A percentile compares a stretch with the other conserved stretches of the same genome.
Evolutionary conservation across 495 filamentous ascomycete species (phyloP).

Genomic region (Aeminium ludgeri): DNA sequence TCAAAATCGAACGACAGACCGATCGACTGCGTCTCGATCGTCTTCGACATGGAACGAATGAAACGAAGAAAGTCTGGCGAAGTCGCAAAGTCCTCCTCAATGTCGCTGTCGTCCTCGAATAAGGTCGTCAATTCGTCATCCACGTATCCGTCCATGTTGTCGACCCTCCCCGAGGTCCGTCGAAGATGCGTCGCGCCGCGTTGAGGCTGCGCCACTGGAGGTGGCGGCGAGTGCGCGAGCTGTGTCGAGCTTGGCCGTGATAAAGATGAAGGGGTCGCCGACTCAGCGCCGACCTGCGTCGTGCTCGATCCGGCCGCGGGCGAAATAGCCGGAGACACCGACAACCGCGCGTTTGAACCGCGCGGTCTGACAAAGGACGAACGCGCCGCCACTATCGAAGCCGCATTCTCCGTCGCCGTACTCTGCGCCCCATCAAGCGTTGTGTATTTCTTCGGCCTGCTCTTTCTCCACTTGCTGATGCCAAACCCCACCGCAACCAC

Average conservation of each 20-base stretch:
- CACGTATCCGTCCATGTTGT: constrained; percentile 13
- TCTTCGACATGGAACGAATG: constrained; percentile 33
- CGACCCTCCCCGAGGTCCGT: constrained; percentile 10
- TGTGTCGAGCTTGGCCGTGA: too few relatives aligned
- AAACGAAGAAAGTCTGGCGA: constrained; percentile 22
- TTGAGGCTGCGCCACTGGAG: neutral
- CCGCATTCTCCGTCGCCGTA: constrained; percentile 16
- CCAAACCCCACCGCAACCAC: constrained; percentile 11
- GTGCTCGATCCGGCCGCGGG: too few relatives aligned
- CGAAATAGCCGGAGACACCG: too few relatives aligned
- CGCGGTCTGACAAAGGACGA: constrained; percentile 19
- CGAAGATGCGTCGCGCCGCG: constrained; percentile 5
- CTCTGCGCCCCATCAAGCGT: constrained; percentile 18
- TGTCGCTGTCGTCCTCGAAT: constrained; percentile 17
- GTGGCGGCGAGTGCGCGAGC: too few relatives aligned
- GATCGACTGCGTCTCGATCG: constrained; percentile 31
- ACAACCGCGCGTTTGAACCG: too few relatives aligned
- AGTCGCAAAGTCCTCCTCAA: constrained; percentile 16
- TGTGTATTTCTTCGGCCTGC: constrained; percentile 19
- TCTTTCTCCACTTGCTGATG: constrained; percentile 13
- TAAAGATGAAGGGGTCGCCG: too few relatives aligned
- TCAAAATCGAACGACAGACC: constrained; percentile 33
- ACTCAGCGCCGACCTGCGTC: too few relatives aligned
- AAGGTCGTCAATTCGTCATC: constrained; percentile 8
- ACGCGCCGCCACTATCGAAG: constrained; percentile 13